Evolutionary conservation across 257 asterid species (phyloP).

Genomic region (Solanum tacnaense): DNA sequence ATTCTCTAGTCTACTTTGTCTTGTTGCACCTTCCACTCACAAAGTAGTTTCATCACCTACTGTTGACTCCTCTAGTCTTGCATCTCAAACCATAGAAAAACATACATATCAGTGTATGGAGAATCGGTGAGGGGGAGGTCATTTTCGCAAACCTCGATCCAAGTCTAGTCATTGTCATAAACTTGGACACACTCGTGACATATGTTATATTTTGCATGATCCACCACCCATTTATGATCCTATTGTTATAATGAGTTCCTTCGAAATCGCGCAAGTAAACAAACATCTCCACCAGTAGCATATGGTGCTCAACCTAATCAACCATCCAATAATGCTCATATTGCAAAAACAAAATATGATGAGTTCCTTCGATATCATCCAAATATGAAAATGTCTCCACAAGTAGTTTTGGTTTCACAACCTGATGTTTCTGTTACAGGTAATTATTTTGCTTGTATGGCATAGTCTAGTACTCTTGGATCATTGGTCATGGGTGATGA

Average conservation of each 20-base stretch:
- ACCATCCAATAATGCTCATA: not conserved
- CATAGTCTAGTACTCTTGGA: not conserved
- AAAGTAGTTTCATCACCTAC: too few species aligned
- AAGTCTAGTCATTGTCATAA: not conserved
- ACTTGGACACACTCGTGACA: not conserved
- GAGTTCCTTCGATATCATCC: not conserved
- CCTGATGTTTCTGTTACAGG: not conserved
- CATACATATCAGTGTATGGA: too few species aligned
- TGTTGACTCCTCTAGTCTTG: too few species aligned
- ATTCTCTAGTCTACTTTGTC: too few species aligned
- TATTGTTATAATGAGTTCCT: not conserved
- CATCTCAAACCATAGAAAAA: too few species aligned
- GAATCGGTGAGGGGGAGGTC: too few species aligned
- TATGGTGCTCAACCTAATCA: not conserved
- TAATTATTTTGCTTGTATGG: not conserved
- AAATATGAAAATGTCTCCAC: not conserved
- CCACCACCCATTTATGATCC: not conserved
- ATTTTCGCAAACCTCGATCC: not conserved
- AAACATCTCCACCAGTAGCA: not conserved
- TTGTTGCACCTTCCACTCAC: too few species aligned
- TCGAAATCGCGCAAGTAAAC: not conserved
- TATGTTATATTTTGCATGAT: not conserved
- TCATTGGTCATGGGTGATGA: not conserved
- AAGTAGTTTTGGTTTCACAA: not conserved
- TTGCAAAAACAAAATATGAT: not conserved